Conservation (phyloP, 768 basidiomycete genomes). For the Phlegmacium glaucopus region DNA sequence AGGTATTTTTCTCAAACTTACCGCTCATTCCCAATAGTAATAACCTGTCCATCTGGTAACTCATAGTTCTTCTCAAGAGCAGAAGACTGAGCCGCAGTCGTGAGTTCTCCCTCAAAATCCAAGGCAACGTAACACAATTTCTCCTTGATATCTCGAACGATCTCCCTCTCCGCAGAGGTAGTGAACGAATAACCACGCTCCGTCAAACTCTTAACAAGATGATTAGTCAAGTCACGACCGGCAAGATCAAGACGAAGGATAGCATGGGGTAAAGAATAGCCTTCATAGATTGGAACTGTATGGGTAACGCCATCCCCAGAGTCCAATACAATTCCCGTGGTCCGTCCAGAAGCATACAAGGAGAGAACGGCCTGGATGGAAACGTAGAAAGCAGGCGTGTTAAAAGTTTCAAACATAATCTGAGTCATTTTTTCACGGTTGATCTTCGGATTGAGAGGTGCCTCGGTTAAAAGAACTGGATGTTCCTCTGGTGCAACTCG, state of each 20-base stretch:
- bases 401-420: constrained; percentile 93
- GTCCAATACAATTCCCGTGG: constrained; percentile 92
- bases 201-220: constrained; percentile 69
- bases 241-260: constrained; percentile 85
- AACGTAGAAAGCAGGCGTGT: constrained; percentile 85
- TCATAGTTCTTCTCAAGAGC: constrained; percentile 93
- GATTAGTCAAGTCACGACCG: constrained; percentile 82
- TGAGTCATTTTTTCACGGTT: constrained; percentile 90
- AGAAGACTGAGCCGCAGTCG: constrained; percentile 86
- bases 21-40: constrained; percentile 92
- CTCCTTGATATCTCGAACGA: constrained; percentile 97
- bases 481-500: constrained; percentile 93
- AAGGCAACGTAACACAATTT: constrained; percentile 94
- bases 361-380: constrained; percentile 81
- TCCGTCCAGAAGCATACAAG: constrained; percentile 91
- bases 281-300: constrained; percentile 96
- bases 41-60: constrained; percentile 90
- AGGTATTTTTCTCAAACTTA: constrained; percentile 53
- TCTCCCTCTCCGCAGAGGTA: constrained; percentile 90
- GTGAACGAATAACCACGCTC: constrained; percentile 94
- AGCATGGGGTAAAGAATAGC: constrained; percentile 86
- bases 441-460: constrained; percentile 82
- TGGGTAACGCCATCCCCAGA: constrained; percentile 96
- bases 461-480: constrained; percentile 82
- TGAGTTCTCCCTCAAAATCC: constrained; percentile 91